Conservation (phyloP, 805 yeast genomes). For the Vanderwaltozyma yarrowii region DNA sequence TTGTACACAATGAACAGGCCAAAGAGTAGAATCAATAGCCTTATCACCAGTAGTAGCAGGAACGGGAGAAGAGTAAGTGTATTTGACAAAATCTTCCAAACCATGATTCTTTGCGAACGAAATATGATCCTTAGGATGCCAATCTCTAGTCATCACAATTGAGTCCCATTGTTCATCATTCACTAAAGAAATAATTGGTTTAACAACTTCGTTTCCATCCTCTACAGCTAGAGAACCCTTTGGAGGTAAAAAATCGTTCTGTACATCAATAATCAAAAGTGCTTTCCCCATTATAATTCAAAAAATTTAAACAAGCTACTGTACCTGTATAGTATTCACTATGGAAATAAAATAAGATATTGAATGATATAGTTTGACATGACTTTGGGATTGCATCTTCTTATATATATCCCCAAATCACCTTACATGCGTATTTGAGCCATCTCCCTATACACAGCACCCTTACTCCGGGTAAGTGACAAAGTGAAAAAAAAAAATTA, state of each 20-base stretch:
- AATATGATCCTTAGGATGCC: slow-evolving; percentile 75
- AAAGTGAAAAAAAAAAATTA: no score
- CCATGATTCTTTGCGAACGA: slow-evolving; percentile 72
- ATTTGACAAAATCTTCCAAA: slow-evolving; percentile 39
- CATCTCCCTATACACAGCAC: no score
- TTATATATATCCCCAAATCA: background rate
- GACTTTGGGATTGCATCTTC: no score
- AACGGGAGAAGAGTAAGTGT: slow-evolving; percentile 43
- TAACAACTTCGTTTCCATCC: slow-evolving; percentile 50
- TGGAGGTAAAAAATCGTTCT: slow-evolving; percentile 78
- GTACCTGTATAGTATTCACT: no score
- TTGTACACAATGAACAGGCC: slow-evolving; percentile 93
- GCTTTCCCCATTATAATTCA: slow-evolving; percentile 34
- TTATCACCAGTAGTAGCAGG: slow-evolving; percentile 19
- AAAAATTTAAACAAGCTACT: no score
- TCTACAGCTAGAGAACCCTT: slow-evolving; percentile 66
- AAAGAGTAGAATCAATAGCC: slow-evolving; percentile 39
- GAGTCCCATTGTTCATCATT: slow-evolving; percentile 44
- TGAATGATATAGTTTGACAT: no score
- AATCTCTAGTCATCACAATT: slow-evolving; percentile 69
- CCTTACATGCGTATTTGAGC: no score
- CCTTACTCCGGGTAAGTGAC: no score
- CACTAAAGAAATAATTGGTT: slow-evolving; percentile 38
- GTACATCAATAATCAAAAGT: slow-evolving; percentile 68
- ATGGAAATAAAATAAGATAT: no score